Evolutionary conservation across 2,329 filamentous ascomycete species (phyloP).

Genomic region (Berkeleyomyces basicola): DNA sequence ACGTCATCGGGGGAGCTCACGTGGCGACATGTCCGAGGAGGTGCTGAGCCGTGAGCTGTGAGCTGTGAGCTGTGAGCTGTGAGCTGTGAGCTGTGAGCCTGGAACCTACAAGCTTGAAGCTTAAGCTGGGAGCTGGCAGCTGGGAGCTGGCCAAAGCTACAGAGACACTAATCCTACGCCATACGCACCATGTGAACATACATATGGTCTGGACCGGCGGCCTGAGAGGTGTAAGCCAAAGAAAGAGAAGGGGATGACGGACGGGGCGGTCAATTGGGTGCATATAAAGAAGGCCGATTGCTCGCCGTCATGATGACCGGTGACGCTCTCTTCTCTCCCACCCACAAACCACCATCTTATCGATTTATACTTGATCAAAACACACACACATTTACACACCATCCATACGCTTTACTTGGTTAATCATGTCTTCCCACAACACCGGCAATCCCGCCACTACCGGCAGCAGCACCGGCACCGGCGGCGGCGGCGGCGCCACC

Average conservation of each 20-base stretch:
- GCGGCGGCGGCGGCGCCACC: not conserved
- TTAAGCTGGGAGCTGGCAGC: no score
- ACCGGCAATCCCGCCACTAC: not conserved
- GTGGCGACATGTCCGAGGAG: not conserved
- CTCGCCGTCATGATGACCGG: not conserved
- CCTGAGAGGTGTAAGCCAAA: not conserved
- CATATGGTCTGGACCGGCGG: not conserved
- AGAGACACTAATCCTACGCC: no score
- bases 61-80: not conserved
- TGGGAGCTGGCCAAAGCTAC: no score
- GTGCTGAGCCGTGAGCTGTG: not conserved
- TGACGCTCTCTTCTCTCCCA: not conserved
- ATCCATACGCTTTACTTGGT: not conserved
- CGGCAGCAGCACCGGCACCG: constrained; percentile 17
- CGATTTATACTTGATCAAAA: not conserved
- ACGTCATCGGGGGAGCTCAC: not conserved
- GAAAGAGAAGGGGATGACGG: not conserved
- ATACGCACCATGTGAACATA: not conserved
- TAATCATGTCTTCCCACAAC: not conserved
- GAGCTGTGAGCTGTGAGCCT: not conserved
- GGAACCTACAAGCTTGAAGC: not conserved
- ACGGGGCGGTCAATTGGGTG: not conserved
- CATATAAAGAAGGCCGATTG: not conserved
- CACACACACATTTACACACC: not conserved
- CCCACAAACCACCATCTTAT: not conserved